These are phyloP conservation scores for Trichophyton rubrum DNA, from an alignment of 2,329 filamentous ascomycete genomes.

Conservation along the genomic window DNA sequence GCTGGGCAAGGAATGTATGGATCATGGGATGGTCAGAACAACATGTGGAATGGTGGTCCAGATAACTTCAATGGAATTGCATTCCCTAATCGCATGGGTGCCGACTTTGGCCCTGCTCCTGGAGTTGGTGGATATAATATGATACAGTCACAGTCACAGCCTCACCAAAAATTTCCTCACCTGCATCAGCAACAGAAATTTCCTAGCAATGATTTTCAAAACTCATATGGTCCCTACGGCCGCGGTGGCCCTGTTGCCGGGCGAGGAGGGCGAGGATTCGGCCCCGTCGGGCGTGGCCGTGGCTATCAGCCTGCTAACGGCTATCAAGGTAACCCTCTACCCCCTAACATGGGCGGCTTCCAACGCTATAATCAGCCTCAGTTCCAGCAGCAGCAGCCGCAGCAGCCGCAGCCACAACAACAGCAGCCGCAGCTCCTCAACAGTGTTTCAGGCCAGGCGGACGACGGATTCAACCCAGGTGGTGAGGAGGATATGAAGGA, in stretches of 20 bases:
- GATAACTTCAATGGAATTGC: slow-evolving; percentile 84
- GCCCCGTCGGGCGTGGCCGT: slow-evolving; percentile 30
- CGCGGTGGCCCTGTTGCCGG: slow-evolving; percentile 40
- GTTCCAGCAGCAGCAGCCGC: slow-evolving; percentile 16
- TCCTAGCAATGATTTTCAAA: slow-evolving; percentile 52
- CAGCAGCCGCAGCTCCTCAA: neutral
- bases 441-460: neutral
- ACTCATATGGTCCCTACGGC: slow-evolving; percentile 60
- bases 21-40: slow-evolving; percentile 61
- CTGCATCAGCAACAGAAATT: slow-evolving; percentile 39
- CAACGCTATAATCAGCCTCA: slow-evolving; percentile 23
- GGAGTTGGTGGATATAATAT: slow-evolving; percentile 56
- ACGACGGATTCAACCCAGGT: slow-evolving; percentile 25
- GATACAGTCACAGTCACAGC: slow-evolving; percentile 59
- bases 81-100: slow-evolving; percentile 46
- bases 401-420: too few species aligned
- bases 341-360: slow-evolving; percentile 25
- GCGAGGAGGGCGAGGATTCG: slow-evolving; percentile 50
- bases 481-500: slow-evolving; percentile 24
- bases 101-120: slow-evolving; percentile 70
- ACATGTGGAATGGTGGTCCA: slow-evolving; percentile 37
- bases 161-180: slow-evolving; percentile 72
- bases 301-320: slow-evolving; percentile 21
- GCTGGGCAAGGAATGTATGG: slow-evolving; percentile 52
- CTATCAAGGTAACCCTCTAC: slow-evolving; percentile 25